Conservation (phyloP, 345 rosid genomes). For the Excoecaria cochinchinensis region DNA sequence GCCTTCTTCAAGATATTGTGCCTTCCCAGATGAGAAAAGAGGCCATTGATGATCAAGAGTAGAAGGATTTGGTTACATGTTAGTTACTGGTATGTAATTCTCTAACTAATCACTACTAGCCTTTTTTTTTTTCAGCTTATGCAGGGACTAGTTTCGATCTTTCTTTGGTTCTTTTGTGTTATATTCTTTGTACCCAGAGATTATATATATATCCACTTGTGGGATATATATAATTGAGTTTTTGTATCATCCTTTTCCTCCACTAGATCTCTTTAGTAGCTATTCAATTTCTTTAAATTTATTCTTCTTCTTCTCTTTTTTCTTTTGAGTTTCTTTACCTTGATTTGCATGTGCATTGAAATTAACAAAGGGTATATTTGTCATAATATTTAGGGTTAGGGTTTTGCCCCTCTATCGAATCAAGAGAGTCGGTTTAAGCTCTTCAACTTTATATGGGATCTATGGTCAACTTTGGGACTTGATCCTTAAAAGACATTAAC, state of each 20-base stretch:
- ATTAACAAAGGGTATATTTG: constrained; percentile 1
- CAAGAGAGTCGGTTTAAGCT: constrained; percentile 3
- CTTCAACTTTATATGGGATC: background rate
- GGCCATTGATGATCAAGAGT: constrained; percentile 29
- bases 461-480: background rate
- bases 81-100: constrained; percentile 36
- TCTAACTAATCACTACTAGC: constrained; percentile 28
- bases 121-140: constrained; percentile 13
- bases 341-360: constrained; percentile 1
- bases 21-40: constrained; percentile 67
- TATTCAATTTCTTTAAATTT: background rate
- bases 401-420: constrained; percentile 23
- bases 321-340: background rate
- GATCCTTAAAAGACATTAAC: background rate
- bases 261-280: background rate
- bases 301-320: background rate
- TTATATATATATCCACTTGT: constrained; percentile 16
- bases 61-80: background rate
- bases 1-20: constrained; percentile 90
- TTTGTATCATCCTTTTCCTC: constrained; percentile 13
- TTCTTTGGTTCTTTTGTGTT: constrained; percentile 20
- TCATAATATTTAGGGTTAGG: constrained; percentile 44
- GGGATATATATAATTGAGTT: constrained; percentile 29
- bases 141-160: constrained; percentile 10
- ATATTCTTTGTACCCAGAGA: constrained; percentile 29